Conservation (phyloP, 140 eudicot genomes). For the Ambrosia hybrid region DNA sequence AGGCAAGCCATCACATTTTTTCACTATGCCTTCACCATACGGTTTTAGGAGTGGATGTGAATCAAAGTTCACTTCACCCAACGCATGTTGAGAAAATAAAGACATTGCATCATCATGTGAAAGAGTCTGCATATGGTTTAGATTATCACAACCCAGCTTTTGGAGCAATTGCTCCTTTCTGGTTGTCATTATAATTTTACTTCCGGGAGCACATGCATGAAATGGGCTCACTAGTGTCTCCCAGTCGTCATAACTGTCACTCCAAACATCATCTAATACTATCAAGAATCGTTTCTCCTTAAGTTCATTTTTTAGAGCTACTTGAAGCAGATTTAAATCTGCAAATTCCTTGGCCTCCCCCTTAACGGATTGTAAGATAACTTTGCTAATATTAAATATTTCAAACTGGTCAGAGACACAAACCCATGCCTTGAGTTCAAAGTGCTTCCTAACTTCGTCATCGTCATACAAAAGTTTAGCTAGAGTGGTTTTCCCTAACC, state of each 20-base stretch:
- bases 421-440: conserved; percentile 39
- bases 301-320: conserved; percentile 9
- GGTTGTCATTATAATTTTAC: conserved; percentile 47
- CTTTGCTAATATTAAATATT: neutral
- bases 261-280: conserved; percentile 46
- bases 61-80: conserved; percentile 24
- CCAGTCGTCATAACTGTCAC: conserved; percentile 26
- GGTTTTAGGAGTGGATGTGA: conserved; percentile 24
- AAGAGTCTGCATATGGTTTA: conserved; percentile 20
- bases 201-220: conserved; percentile 26
- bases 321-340: conserved; percentile 20
- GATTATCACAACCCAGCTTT: conserved; percentile 15
- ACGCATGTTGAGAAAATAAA: conserved; percentile 40
- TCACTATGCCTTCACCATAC: conserved; percentile 35
- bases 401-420: conserved; percentile 40
- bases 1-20: conserved; percentile 55
- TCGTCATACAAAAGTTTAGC: conserved; percentile 21
- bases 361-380: conserved; percentile 1
- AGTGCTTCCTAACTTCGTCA: neutral
- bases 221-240: conserved; percentile 26
- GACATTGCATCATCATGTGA: conserved; percentile 34
- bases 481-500: conserved; percentile 19
- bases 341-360: conserved; percentile 6
- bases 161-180: conserved; percentile 20
- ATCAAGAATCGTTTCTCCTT: conserved; percentile 35